A percentile compares a stretch with the other conserved stretches of the same genome.
Evolutionary conservation across 2,329 filamentous ascomycete genomes (phyloP).

Genomic region (Sodiomyces alkalinus): DNA sequence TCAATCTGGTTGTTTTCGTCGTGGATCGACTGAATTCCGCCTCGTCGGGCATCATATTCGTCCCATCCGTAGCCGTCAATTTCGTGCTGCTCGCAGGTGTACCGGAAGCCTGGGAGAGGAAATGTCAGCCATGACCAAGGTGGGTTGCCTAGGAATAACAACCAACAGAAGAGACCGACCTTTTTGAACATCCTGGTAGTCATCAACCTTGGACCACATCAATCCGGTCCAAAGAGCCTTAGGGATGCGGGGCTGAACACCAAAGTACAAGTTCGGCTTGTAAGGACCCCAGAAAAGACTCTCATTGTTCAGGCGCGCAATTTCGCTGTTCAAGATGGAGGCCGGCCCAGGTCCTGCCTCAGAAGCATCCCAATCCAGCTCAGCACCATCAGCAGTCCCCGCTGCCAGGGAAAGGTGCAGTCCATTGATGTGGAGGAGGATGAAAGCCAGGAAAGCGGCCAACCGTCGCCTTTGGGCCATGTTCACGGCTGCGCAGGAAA

Average conservation of each 20-base stretch:
- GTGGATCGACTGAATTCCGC: conserved; percentile 80
- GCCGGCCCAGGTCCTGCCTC: conserved; percentile 5
- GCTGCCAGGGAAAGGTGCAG: conserved; percentile 7
- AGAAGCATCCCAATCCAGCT: too few species aligned
- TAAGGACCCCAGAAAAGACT: conserved; percentile 94
- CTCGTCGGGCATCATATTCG: conserved; percentile 79
- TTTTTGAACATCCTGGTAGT: conserved; percentile 57
- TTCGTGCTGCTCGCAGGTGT: conserved; percentile 92
- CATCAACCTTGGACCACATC: conserved; percentile 79
- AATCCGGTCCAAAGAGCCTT: conserved; percentile 70
- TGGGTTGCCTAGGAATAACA: too few species aligned
- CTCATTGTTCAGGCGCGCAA: conserved; percentile 51
- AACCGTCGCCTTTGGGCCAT: conserved; percentile 13
- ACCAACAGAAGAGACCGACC: too few species aligned
- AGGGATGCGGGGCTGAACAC: conserved; percentile 66
- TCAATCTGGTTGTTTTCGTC: conserved; percentile 80
- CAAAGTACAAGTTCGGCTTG: conserved; percentile 87
- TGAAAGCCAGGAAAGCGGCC: conserved; percentile 12
- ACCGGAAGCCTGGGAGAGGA: conserved; percentile 58
- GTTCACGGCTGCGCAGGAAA: conserved; percentile 3
- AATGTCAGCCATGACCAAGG: background rate
- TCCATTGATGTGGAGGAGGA: conserved; percentile 9
- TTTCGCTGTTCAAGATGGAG: conserved; percentile 30
- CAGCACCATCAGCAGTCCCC: conserved; percentile 10
- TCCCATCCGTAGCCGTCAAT: conserved; percentile 98